These are phyloP conservation scores for Dictyostelium capitatum DNA, from an alignment of 78 protist species.

Conservation along the genomic window DNA sequence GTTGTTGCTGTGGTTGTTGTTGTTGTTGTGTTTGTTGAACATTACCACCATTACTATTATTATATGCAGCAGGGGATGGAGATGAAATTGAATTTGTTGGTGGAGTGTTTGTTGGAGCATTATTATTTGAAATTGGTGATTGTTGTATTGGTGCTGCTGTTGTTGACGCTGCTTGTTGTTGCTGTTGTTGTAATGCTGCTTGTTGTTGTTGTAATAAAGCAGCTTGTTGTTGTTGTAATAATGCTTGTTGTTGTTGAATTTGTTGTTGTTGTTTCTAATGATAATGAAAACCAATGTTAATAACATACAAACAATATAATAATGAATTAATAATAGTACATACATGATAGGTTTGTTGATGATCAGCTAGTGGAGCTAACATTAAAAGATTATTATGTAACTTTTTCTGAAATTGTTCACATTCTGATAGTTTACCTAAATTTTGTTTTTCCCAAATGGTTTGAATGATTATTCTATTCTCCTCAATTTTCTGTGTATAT, in stretches of 20 bases:
- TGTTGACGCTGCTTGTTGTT: background rate
- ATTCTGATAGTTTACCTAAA: constrained; percentile 12
- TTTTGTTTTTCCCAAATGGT: constrained; percentile 23
- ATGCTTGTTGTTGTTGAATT: background rate
- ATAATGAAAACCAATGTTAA: too few relatives aligned
- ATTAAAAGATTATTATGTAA: constrained; percentile 9
- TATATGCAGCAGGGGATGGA: background rate
- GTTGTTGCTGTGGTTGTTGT: background rate
- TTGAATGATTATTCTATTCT: background rate
- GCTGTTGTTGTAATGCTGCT: background rate
- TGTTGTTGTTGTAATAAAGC: background rate
- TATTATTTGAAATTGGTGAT: background rate
- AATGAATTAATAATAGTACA: too few relatives aligned
- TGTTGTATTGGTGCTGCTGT: background rate
- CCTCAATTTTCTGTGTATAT: constrained; percentile 29
- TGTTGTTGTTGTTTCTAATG: too few relatives aligned
- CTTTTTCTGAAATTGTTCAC: background rate
- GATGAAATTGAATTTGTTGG: background rate
- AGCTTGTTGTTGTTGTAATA: background rate
- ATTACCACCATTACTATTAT: background rate
- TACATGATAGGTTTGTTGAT: constrained; percentile 9
- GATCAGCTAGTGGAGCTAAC: background rate
- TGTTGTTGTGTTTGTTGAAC: background rate
- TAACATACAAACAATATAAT: too few relatives aligned
- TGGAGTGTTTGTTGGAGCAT: background rate